A percentile compares a stretch with the other conserved stretches of the same genome.
Conservation (phyloP, 2,329 filamentous ascomycete genomes). For the Alternaria sp. region DNA sequence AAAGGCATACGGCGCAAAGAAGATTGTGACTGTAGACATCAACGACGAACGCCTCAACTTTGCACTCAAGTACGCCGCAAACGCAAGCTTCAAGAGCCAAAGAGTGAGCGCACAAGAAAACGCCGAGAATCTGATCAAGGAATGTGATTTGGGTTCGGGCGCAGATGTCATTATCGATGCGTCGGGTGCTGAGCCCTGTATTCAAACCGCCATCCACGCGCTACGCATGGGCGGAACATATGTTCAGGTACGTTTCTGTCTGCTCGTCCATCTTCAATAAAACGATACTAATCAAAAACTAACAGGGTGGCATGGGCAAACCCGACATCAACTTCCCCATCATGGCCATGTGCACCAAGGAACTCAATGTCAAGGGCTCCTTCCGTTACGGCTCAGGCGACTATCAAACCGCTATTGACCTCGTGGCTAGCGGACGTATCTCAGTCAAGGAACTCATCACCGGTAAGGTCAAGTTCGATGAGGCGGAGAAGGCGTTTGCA, state of each 20-base stretch:
- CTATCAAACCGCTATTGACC: slow-evolving; percentile 81
- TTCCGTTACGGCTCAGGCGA: slow-evolving; percentile 92
- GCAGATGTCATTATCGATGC: slow-evolving; percentile 60
- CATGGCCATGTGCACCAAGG: slow-evolving; percentile 87
- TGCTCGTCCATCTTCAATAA: neutral
- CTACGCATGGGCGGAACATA: slow-evolving; percentile 60
- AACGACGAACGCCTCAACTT: slow-evolving; percentile 81
- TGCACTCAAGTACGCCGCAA: slow-evolving; percentile 75
- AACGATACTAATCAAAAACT: slow-evolving; percentile 1
- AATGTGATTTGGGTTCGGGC: slow-evolving; percentile 66
- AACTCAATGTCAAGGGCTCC: slow-evolving; percentile 84
- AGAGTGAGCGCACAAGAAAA: slow-evolving; percentile 72
- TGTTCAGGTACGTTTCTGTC: slow-evolving; percentile 45
- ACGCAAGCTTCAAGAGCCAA: slow-evolving; percentile 69
- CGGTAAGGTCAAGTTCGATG: slow-evolving; percentile 76
- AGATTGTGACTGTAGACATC: slow-evolving; percentile 88
- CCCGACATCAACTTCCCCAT: slow-evolving; percentile 90
- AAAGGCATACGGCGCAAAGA: slow-evolving; percentile 82
- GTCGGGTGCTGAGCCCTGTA: slow-evolving; percentile 58
- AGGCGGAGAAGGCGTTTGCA: slow-evolving; percentile 86
- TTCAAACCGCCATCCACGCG: slow-evolving; percentile 59
- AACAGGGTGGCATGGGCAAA: slow-evolving; percentile 79
- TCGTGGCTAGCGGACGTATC: slow-evolving; percentile 76
- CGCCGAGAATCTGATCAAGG: slow-evolving; percentile 70
- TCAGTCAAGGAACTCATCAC: slow-evolving; percentile 81